Base-by-base conservation (phyloP, 225 moss, liverwort and hornwort genomes). In the Bryum argenteum region DNA sequence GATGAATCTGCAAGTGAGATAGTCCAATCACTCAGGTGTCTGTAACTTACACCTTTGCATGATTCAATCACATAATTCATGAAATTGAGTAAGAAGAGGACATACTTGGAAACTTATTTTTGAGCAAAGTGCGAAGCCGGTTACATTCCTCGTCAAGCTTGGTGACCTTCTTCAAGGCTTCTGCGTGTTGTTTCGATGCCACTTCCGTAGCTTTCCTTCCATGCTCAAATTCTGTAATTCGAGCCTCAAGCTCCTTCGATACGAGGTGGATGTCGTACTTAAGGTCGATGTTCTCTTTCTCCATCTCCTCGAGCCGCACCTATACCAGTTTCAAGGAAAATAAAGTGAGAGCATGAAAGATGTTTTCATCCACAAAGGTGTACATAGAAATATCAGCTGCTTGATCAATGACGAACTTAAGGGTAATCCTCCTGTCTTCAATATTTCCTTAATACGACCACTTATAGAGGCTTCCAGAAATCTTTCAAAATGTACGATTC, bases 81-180 rank as follows among this genome's bases (percentile, higher is more conserved):
- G 53, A 17, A 10, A 4, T 67, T 12, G 18, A 47, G 22, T 26
- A 52, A 69, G 38, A 69, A n/a, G 64, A 65, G 21, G 53, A 63
- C 59, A 24, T 84, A 87, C 94, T 79, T 22, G 97, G 97, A 77
- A 76, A 82, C 67, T 90, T 94, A 65, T 94, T 91, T 44, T 90
- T 91, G 39, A 94, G 69, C 61, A 89, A 60, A 42, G 71, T 69
- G 44, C 97, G 90, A 73, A 94, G 79, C 73, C 82, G 84, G 19
- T 80, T 88, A 73, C 97, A 89, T 80, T 97, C 94, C 11, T 92
- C 97, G 63, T 97, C 94, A 55, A 97, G 80, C 66, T 88, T 89
- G 8, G 86, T 77, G 43, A 85, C 78, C 81, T 89, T 92, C 76
- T 85, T 91, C 63, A 82, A 82, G 42, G 81, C 86, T 43, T 97